Evolutionary conservation across 2,329 filamentous ascomycete genomes (phyloP).

Genomic region (Tolypocladium paradoxum): DNA sequence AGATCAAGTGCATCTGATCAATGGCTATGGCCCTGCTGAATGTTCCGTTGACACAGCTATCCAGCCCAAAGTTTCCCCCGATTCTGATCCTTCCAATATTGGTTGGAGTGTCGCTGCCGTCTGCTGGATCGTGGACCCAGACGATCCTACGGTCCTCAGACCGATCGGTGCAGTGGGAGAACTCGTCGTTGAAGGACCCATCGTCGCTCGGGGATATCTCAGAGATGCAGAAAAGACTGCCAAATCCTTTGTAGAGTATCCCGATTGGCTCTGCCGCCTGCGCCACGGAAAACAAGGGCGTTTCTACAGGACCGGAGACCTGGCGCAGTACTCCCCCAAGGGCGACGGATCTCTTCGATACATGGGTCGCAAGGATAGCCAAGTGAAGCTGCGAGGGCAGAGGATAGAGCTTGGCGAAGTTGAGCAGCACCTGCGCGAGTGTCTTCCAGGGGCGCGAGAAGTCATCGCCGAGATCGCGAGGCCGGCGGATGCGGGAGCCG

Average conservation of each 20-base stretch:
- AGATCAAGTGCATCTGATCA: constrained; percentile 19
- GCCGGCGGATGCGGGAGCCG: neutral
- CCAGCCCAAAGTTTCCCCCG: neutral
- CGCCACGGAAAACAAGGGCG: constrained; percentile 5
- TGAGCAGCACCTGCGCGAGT: constrained; percentile 3
- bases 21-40: constrained; percentile 28
- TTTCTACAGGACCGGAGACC: constrained; percentile 10
- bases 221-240: constrained; percentile 23
- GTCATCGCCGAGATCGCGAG: constrained; percentile 2
- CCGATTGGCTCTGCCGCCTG: constrained; percentile 6
- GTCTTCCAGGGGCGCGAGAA: neutral
- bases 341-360: constrained; percentile 7
- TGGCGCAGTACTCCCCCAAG: constrained; percentile 7
- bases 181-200: constrained; percentile 29
- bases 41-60: constrained; percentile 12
- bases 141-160: constrained; percentile 7
- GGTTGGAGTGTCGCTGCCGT: constrained; percentile 2
- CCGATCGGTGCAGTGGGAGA: constrained; percentile 18
- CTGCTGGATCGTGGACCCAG: constrained; percentile 14
- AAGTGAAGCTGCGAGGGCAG: constrained; percentile 12
- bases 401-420: constrained; percentile 12
- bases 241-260: constrained; percentile 14
- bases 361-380: constrained; percentile 9
- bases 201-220: constrained; percentile 38
- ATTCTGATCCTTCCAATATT: constrained; percentile 1